Evolutionary conservation across 208 protist species (phyloP), one percentile per base, ranked within the genome.

Genomic region (Sergeia podlipaevii): DNA sequence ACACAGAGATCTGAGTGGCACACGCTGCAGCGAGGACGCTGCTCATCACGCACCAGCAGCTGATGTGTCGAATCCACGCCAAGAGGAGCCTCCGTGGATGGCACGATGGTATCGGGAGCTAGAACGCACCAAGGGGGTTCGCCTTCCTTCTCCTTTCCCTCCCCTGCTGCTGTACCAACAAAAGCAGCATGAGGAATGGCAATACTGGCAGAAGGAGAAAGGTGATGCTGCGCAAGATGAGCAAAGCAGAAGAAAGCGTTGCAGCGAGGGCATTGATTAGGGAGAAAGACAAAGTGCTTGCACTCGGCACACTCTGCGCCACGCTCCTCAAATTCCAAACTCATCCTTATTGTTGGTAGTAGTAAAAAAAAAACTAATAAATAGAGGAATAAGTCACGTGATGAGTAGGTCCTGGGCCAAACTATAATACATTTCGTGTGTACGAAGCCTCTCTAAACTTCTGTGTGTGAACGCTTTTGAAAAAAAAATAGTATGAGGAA

Each of bases 271-370:
- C 85, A 89, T n/a, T 29, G 53, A 13, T 65, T 57, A 1, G 79
- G 78, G 8, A 89, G 60, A 55, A 87, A 89, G 64, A 88, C 78
- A 58, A 93, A 87, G 32, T 75, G 62, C 4, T 74, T 73, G 54
- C 85, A 93, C 64, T 73, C 76, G 23, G 53, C 65, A 42, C 85
- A 93, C 4, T 56, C 36, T 2, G 46, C 74, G 4, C 79, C 85
- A 8, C 57, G 38, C 21, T 68, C 70, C 21, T 85, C 81, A 44
- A 69, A 80, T 38, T 83, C 77, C 20, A 93, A 28, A 26, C 79
- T 88, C 77, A 90, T 90, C 0, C 15, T 18, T n/a, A 4, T n/a
- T n/a, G n/a, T n/a, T n/a, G n/a, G n/a, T n/a, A n/a, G n/a, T n/a
- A n/a, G n/a, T n/a, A n/a, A n/a, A n/a, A n/a, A n/a, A n/a, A n/a